Conservation (phyloP, 768 basidiomycete species). For the Macrolepiota fuliginosa region DNA sequence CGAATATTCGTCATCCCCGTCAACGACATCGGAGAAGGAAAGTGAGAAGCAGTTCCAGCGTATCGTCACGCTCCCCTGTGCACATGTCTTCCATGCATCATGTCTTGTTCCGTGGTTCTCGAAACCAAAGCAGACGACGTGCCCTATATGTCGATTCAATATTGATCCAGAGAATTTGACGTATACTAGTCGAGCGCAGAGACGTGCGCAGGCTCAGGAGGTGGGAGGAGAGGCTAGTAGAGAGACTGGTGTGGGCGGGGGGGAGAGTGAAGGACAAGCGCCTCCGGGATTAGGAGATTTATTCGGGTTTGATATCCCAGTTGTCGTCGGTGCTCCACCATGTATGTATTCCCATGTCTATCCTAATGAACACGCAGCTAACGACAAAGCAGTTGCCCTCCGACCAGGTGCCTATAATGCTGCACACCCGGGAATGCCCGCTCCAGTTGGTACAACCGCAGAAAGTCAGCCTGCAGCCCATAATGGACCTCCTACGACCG, state of each 20-base stretch:
- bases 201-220: conserved; percentile 13
- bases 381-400: neutral
- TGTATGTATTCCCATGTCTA: neutral
- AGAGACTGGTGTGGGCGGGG: neutral
- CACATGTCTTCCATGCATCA: conserved; percentile 77
- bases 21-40: conserved; percentile 1
- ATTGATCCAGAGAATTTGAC: conserved; percentile 79
- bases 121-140: conserved; percentile 73
- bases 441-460: neutral
- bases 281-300: neutral
- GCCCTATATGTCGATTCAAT: conserved; percentile 81
- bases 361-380: neutral
- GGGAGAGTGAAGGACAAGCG: neutral
- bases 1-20: neutral
- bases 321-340: neutral
- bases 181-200: conserved; percentile 29
- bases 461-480: neutral
- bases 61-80: conserved; percentile 73
- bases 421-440: neutral
- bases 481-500: too few species aligned
- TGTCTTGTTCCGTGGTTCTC: conserved; percentile 86
- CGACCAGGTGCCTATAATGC: neutral
- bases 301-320: neutral
- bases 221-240: neutral
- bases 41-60: conserved; percentile 28